Conservation (phyloP, 805 yeast genomes). For the Metschnikowia baotianmanensis region DNA sequence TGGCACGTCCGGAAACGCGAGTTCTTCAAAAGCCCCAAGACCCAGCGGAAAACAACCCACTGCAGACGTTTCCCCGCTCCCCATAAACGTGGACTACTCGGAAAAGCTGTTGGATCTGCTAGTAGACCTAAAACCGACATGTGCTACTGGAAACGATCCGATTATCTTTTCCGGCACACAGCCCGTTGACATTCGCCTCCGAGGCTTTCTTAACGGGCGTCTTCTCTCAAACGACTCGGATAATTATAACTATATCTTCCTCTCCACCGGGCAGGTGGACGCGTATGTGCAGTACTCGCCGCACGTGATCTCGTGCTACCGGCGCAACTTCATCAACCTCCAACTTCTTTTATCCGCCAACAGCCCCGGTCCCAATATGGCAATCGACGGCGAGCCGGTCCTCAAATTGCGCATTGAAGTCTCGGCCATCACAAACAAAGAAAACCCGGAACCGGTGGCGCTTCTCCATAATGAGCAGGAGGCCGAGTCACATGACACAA, state of each 20-base stretch:
- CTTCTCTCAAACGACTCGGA: slow-evolving; percentile 42
- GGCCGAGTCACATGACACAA: slow-evolving; percentile 14
- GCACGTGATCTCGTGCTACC: slow-evolving; percentile 43
- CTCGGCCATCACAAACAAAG: slow-evolving; percentile 36
- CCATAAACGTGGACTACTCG: slow-evolving; percentile 17
- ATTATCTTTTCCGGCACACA: neutral
- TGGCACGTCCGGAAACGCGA: too few relatives aligned
- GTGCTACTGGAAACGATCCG: neutral
- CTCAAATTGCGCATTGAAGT: slow-evolving; percentile 36
- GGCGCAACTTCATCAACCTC: slow-evolving; percentile 41
- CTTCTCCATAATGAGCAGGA: slow-evolving; percentile 23
- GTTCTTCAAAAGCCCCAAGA: too few relatives aligned
- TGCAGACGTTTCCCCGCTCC: neutral
- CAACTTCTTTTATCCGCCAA: slow-evolving; percentile 8
- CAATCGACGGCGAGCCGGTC: slow-evolving; percentile 6
- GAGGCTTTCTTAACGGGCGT: slow-evolving; percentile 43
- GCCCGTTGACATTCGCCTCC: slow-evolving; percentile 3
- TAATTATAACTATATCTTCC: slow-evolving; percentile 30
- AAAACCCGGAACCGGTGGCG: slow-evolving; percentile 13
- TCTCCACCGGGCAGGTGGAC: slow-evolving; percentile 13
- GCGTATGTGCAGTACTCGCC: slow-evolving; percentile 22
- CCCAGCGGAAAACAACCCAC: too few relatives aligned
- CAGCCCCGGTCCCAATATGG: slow-evolving; percentile 1
- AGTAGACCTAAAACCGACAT: slow-evolving; percentile 11
- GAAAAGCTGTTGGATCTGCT: slow-evolving; percentile 11